phyloP scores from a whole-genome alignment of 177 flowering plant species.

The Vitis hybrid region DNA sequence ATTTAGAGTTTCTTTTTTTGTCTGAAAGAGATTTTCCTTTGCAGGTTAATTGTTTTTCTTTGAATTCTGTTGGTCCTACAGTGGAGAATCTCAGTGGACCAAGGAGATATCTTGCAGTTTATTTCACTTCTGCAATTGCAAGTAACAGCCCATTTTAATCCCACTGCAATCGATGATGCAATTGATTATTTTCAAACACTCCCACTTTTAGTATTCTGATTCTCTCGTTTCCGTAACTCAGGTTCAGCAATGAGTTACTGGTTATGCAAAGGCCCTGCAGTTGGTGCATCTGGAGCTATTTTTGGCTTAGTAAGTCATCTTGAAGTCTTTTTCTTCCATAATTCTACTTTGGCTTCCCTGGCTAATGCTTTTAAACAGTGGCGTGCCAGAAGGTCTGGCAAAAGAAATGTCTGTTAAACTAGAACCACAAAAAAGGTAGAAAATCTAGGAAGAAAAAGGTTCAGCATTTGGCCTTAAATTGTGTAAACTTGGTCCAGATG shows the following conservation, averaged over 20 bases:
- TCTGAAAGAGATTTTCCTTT: conserved; percentile 3
- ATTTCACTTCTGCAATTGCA: conserved; percentile 79
- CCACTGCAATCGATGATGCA: conserved; percentile 13
- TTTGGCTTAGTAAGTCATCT: conserved; percentile 75
- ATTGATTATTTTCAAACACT: conserved; percentile 13
- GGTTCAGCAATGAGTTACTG: conserved; percentile 84
- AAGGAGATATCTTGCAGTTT: conserved; percentile 70
- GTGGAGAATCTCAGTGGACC: conserved; percentile 75
- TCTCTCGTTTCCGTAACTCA: conserved; percentile 27
- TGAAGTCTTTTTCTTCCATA: background rate
- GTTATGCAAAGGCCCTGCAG: conserved; percentile 69
- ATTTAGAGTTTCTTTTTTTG: background rate
- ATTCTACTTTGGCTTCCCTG: background rate
- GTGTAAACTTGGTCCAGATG: no score
- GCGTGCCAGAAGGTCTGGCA: background rate
- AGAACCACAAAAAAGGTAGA: background rate
- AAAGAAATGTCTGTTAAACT: background rate
- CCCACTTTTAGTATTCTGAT: conserved; percentile 13
- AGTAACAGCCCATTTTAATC: conserved; percentile 42
- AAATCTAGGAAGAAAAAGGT: background rate
- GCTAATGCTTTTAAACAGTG: background rate
- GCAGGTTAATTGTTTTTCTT: conserved; percentile 86
- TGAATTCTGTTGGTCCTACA: conserved; percentile 79
- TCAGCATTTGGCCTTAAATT: background rate
- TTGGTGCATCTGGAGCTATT: conserved; percentile 97